A percentile compares a stretch with the other conserved stretches of the same genome.
phyloP scores from a whole-genome alignment of 2,329 filamentous ascomycete genomes.

The Fusarium sp. region DNA sequence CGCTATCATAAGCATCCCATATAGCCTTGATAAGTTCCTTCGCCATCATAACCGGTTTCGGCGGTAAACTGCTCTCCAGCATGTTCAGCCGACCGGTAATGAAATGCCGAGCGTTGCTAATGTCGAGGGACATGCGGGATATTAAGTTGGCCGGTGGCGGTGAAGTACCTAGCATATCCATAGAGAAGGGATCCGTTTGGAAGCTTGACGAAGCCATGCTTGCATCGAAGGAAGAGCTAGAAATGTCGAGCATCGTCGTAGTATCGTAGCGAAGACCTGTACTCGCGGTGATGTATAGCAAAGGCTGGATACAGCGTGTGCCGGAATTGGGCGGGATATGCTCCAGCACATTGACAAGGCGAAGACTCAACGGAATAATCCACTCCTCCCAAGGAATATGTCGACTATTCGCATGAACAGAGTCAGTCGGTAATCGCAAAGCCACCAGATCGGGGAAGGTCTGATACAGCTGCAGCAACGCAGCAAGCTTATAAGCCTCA shows the following conservation, averaged over 20 bases:
- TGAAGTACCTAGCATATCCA: constrained; percentile 23
- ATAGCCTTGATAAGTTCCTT: constrained; percentile 56
- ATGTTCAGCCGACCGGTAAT: constrained; percentile 54
- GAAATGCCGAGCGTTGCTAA: constrained; percentile 54
- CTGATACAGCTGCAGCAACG: constrained; percentile 55
- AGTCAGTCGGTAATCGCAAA: constrained; percentile 45
- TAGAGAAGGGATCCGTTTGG: constrained; percentile 11
- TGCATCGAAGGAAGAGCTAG: constrained; percentile 24
- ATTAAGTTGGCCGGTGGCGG: constrained; percentile 31
- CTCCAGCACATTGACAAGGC: constrained; percentile 50
- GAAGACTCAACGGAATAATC: constrained; percentile 51
- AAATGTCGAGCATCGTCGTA: constrained; percentile 28
- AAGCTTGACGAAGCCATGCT: constrained; percentile 10
- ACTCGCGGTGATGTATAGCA: constrained; percentile 53
- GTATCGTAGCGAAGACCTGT: constrained; percentile 49
- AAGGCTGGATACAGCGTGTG: constrained; percentile 52
- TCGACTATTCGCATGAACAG: constrained; percentile 29
- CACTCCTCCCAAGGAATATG: constrained; percentile 52
- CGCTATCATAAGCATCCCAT: constrained; percentile 56
- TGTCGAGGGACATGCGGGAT: constrained; percentile 50
- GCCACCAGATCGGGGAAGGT: constrained; percentile 54
- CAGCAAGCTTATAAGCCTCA: constrained; percentile 55
- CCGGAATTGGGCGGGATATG: constrained; percentile 52
- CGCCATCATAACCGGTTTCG: constrained; percentile 57
- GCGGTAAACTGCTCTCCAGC: constrained; percentile 54